These are phyloP conservation scores for Turritis glabra DNA, from an alignment of 345 rosid species.

Conservation along the genomic window DNA sequence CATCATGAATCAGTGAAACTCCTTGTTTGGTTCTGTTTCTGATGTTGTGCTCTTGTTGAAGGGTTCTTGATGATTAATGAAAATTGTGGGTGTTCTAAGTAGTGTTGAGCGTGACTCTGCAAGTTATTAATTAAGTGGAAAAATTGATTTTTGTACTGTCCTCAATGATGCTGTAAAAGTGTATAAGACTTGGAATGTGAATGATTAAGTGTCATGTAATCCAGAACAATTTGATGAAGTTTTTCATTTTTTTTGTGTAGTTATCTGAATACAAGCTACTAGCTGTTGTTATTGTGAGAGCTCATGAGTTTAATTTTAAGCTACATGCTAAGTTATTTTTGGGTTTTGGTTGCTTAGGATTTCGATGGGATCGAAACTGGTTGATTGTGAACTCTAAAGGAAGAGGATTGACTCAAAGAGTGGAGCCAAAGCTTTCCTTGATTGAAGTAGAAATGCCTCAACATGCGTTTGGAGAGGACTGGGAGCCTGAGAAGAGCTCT, in stretches of 20 bases:
- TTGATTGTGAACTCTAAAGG: slow-evolving; percentile 68
- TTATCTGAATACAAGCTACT: no score
- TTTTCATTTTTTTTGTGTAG: no score
- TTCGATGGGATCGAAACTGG: slow-evolving; percentile 92
- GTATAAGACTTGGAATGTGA: not conserved
- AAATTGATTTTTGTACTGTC: not conserved
- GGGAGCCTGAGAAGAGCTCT: slow-evolving; percentile 59
- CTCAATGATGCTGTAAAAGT: not conserved
- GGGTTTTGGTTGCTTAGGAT: slow-evolving; percentile 50
- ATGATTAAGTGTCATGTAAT: not conserved
- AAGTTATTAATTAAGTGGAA: not conserved
- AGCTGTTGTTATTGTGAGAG: not conserved
- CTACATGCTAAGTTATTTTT: not conserved
- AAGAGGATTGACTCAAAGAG: slow-evolving; percentile 85
- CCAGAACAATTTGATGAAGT: not conserved
- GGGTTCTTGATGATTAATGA: no score
- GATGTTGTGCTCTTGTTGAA: no score
- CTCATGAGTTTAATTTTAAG: not conserved
- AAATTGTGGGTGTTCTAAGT: not conserved
- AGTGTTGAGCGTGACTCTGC: not conserved
- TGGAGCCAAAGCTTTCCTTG: slow-evolving; percentile 84
- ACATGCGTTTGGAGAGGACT: slow-evolving; percentile 59
- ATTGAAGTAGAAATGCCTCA: slow-evolving; percentile 61
- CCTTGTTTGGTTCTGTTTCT: not conserved
- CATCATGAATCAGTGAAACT: not conserved